These are phyloP conservation scores for Kalaharituber pfeilii DNA, from an alignment of 2,329 filamentous ascomycete genomes.

Conservation along the genomic window DNA sequence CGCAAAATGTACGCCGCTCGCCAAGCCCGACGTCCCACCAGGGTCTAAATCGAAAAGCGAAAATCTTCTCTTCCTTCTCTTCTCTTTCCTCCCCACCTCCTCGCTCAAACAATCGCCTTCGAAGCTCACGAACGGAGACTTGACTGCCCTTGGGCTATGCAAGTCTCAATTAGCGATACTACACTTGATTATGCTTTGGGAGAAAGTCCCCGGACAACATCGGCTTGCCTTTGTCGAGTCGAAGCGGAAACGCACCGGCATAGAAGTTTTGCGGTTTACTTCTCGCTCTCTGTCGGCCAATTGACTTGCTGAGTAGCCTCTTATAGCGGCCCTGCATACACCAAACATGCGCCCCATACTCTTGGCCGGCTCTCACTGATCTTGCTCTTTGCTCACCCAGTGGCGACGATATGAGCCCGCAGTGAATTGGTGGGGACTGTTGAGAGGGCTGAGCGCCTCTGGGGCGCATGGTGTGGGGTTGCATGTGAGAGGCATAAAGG, in stretches of 20 bases:
- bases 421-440: slow-evolving; percentile 26
- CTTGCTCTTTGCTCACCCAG: neutral
- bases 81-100: slow-evolving; percentile 35
- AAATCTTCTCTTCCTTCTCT: neutral
- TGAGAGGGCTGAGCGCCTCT: slow-evolving; percentile 22
- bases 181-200: slow-evolving; percentile 57
- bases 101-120: slow-evolving; percentile 99
- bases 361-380: slow-evolving; percentile 13
- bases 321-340: neutral
- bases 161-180: slow-evolving; percentile 28
- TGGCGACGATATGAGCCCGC: slow-evolving; percentile 21
- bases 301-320: slow-evolving; percentile 25
- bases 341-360: neutral
- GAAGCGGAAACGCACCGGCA: slow-evolving; percentile 98
- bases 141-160: slow-evolving; percentile 17
- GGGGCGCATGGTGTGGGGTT: slow-evolving; percentile 6
- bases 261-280: slow-evolving; percentile 95
- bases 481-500: slow-evolving; percentile 27
- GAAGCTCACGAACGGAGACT: slow-evolving; percentile 86
- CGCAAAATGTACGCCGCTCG: no score
- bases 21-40: neutral
- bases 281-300: slow-evolving; percentile 43
- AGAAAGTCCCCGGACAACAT: slow-evolving; percentile 99
- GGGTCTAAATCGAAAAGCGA: neutral
- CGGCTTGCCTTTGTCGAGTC: slow-evolving; percentile 33